Evolutionary conservation across 2,329 filamentous ascomycete genomes (phyloP).

Genomic region (Xylaria sp.): DNA sequence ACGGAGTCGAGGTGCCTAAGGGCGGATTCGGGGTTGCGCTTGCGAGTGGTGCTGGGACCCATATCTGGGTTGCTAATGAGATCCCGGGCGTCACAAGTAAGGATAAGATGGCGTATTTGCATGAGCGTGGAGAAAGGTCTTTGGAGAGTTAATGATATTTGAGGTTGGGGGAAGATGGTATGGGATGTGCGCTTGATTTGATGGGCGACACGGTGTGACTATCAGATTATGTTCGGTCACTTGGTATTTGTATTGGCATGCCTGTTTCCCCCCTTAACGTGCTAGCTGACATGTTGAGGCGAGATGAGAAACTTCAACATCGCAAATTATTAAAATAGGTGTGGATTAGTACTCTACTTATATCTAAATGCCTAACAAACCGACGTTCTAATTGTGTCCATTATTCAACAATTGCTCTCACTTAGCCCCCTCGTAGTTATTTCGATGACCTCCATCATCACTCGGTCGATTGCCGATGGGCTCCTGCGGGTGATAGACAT

Average conservation of each 20-base stretch:
- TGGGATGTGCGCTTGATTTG: background rate
- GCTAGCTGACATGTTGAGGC: background rate
- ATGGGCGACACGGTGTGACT: background rate
- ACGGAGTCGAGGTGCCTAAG: slow-evolving; percentile 37
- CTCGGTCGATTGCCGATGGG: slow-evolving; percentile 31
- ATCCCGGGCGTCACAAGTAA: slow-evolving; percentile 62
- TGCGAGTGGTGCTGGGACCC: slow-evolving; percentile 51
- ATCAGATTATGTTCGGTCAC: no score
- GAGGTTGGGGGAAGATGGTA: background rate
- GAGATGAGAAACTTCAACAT: background rate
- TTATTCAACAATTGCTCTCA: background rate
- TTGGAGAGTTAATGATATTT: background rate
- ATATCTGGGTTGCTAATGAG: slow-evolving; percentile 58
- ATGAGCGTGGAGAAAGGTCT: slow-evolving; percentile 17
- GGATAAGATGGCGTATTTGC: slow-evolving; percentile 51
- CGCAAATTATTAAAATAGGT: background rate
- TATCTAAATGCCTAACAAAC: background rate
- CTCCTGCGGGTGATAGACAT: slow-evolving; percentile 47
- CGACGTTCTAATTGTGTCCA: background rate
- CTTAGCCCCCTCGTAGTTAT: background rate
- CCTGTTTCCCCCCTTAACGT: background rate
- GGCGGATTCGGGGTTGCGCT: slow-evolving; percentile 54
- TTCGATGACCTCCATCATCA: slow-evolving; percentile 23
- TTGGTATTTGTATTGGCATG: background rate
- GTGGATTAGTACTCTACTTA: background rate